Percentiles rank a stretch among this genome's conserved stretches.
phyloP scores from a whole-genome alignment of 2,329 filamentous ascomycete species.

The Claviceps sp. region DNA sequence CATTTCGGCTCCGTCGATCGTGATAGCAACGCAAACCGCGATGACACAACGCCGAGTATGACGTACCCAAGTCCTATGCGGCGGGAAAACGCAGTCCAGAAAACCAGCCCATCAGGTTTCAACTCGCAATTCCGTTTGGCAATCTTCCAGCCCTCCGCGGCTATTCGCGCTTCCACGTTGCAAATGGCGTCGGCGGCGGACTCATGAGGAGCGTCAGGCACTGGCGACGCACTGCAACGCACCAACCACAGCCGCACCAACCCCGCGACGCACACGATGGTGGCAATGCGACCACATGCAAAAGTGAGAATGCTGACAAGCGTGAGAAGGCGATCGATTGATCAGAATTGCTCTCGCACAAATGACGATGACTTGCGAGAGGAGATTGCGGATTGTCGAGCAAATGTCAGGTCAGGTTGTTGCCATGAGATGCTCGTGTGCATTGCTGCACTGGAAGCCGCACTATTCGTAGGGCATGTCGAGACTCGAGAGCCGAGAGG shows the following conservation, averaged over 20 bases:
- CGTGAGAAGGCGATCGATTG: background rate
- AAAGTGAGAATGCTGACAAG: background rate
- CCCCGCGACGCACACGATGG: constrained; percentile 3
- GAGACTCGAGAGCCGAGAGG: no score
- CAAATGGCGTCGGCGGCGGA: constrained; percentile 8
- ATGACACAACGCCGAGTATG: background rate
- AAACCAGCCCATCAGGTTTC: background rate
- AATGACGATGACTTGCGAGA: background rate
- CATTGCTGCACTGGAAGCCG: no score
- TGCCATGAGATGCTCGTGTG: no score
- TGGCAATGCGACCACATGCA: constrained; percentile 2
- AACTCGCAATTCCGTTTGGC: no score
- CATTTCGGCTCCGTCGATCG: background rate
- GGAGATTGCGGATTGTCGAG: background rate
- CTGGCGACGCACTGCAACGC: constrained; percentile 2
- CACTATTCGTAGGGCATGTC: no score
- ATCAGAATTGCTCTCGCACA: background rate
- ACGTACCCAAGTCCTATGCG: background rate
- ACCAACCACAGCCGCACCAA: background rate
- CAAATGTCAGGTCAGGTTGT: no score
- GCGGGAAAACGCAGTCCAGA: background rate
- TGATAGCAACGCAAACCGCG: background rate
- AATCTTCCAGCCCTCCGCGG: no score
- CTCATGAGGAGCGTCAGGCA: constrained; percentile 9
- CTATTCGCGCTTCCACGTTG: background rate